phyloP scores from a whole-genome alignment of 2,329 filamentous ascomycete genomes.

The Fusarium paranaense region DNA sequence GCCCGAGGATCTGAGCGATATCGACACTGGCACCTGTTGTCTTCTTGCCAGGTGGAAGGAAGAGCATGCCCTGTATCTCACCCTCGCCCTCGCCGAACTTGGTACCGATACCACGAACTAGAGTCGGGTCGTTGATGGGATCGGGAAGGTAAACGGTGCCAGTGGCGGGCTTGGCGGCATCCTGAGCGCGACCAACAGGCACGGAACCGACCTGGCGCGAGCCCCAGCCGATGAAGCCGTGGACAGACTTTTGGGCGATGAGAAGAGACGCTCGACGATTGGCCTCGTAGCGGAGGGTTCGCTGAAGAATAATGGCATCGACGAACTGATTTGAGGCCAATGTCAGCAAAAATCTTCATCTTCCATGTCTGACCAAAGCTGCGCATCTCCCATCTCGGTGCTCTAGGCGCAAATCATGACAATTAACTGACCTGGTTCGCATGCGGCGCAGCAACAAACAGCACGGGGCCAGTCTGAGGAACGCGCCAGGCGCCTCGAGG shows the following conservation, averaged over 20 bases:
- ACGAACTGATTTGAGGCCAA: constrained; percentile 77
- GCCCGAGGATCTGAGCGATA: constrained; percentile 82
- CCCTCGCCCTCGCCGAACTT: constrained; percentile 81
- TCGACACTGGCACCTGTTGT: constrained; percentile 81
- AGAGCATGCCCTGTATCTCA: constrained; percentile 84
- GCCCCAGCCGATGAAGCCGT: constrained; percentile 90
- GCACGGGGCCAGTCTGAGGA: constrained; percentile 85
- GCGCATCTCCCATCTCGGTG: not conserved
- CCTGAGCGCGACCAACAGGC: constrained; percentile 92
- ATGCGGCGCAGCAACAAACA: constrained; percentile 96
- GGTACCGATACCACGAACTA: constrained; percentile 83
- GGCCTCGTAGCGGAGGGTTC: constrained; percentile 87
- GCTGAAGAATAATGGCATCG: constrained; percentile 93
- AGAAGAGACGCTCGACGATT: constrained; percentile 91
- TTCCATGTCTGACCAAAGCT: not conserved
- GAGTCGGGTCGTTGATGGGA: constrained; percentile 83
- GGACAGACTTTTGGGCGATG: constrained; percentile 95
- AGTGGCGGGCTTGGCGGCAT: constrained; percentile 81
- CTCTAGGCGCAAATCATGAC: not conserved
- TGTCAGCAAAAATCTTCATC: constrained; percentile 15
- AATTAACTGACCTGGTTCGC: constrained; percentile 81
- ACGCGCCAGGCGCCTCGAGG: constrained; percentile 96
- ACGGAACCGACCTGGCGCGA: constrained; percentile 89
- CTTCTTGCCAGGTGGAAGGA: constrained; percentile 86
- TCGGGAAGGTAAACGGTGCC: constrained; percentile 92